phyloP scores from a whole-genome alignment of 202 grass and related monocot species.

The Brachypodium distachyon region DNA sequence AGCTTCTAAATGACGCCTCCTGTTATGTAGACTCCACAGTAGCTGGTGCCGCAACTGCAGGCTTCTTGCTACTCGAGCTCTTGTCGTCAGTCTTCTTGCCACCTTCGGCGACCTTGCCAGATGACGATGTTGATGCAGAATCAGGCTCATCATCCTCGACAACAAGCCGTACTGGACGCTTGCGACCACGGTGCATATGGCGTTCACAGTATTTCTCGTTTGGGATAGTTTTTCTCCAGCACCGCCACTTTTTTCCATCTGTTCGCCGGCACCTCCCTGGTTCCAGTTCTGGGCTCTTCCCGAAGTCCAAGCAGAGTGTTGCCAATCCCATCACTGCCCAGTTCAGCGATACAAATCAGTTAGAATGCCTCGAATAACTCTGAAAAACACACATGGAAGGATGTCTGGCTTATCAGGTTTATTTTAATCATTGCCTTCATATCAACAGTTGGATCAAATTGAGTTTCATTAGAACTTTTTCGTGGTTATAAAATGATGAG shows the following conservation, averaged over 20 bases:
- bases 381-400: not conserved
- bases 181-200: slow-evolving; percentile 83
- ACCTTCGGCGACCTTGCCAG: slow-evolving; percentile 38
- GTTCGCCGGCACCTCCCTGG: slow-evolving; percentile 80
- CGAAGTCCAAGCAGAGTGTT: slow-evolving; percentile 74
- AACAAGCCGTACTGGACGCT: slow-evolving; percentile 62
- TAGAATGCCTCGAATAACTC: slow-evolving; percentile 13
- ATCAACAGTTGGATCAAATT: not conserved
- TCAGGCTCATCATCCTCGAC: slow-evolving; percentile 64
- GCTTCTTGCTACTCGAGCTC: slow-evolving; percentile 52
- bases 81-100: slow-evolving; percentile 57
- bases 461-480: not conserved
- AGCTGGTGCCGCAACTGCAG: slow-evolving; percentile 49
- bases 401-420: not conserved
- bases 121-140: slow-evolving; percentile 28
- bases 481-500: not conserved
- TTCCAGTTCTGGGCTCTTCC: slow-evolving; percentile 67
- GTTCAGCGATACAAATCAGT: slow-evolving; percentile 1
- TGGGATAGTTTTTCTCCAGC: slow-evolving; percentile 62
- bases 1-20: slow-evolving; percentile 20
- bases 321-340: slow-evolving; percentile 74
- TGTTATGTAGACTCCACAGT: slow-evolving; percentile 66
- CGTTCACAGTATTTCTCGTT: slow-evolving; percentile 85
- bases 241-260: slow-evolving; percentile 90
- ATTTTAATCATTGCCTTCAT: not conserved